Percentiles rank a stretch among this genome's conserved stretches.
These are phyloP conservation scores for Deinandra increscens DNA, from an alignment of 129 eudicot genomes.

Conservation along the genomic window DNA sequence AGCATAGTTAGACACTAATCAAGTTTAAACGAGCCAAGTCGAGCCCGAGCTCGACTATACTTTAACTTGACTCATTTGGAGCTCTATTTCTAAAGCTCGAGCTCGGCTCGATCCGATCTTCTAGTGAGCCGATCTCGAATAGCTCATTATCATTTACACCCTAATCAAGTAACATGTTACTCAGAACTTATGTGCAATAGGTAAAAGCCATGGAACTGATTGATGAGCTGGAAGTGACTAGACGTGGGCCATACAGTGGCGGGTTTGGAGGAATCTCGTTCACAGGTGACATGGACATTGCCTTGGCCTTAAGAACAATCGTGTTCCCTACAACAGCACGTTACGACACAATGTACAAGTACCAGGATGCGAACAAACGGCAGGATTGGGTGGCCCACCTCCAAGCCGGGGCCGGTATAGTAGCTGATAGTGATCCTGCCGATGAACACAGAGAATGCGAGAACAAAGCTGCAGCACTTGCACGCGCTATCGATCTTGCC, in stretches of 20 bases:
- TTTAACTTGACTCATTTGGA: no score
- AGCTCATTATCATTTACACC: no score
- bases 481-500: conserved; percentile 95
- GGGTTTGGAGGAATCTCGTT: conserved; percentile 97
- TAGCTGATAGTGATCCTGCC: conserved; percentile 82
- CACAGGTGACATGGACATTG: conserved; percentile 93
- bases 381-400: conserved; percentile 94
- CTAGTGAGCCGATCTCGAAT: no score
- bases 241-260: conserved; percentile 99
- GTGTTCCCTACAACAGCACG: conserved; percentile 80
- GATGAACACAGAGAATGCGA: conserved; percentile 88
- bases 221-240: conserved; percentile 74
- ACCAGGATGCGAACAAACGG: conserved; percentile 57
- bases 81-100: no score
- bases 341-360: conserved; percentile 85
- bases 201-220: conserved; percentile 99
- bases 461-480: conserved; percentile 88
- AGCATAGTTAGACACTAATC: neutral
- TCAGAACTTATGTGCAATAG: conserved; percentile 31
- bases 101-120: no score
- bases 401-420: conserved; percentile 93
- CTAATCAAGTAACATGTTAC: neutral
- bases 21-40: no score
- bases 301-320: conserved; percentile 88
- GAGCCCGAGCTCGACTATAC: no score